Base-by-base conservation (phyloP, 306 rosid species). In the Vicia faba region DNA sequence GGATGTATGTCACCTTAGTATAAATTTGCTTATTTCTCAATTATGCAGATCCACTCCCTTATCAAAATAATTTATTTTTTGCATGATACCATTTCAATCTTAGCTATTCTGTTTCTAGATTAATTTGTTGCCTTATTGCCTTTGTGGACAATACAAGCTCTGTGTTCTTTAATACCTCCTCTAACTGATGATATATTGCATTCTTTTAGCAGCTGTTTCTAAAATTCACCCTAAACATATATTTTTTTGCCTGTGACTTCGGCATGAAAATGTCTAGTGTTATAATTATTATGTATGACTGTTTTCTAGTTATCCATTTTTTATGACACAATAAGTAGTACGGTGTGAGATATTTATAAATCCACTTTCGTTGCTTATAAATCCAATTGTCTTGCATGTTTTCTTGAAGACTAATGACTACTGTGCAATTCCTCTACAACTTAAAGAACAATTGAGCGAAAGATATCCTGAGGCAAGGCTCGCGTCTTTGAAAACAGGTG, bases 381-480 rank as follows among this genome's bases (percentile, higher is more conserved):
- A 19, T 50, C 29, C 13, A 76, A 64, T 56, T 79, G 29, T 55
- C 54, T 59, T 72, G 63, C 41, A 40, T 53, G 64, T 38, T 62
- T 62, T 70, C 84, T 57, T 69, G 71, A 63, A 93, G 99, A 93
- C 99, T 68, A 93, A 93, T 60, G 99, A 93, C 87, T 90, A 86
- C 85, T 80, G 96, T 44, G 99, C 97, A 48, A 85, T 86, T 82
- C 97, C 99, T 63, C 96, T 85, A 74, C 86, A 75, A 80, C 95
- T 93, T 40, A 93, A 86, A 78, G 99, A 93, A 78, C 88, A 90
- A 81, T 65, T 93, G 75, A 73, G 88, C 54, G 99, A 93, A 79
- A 88, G 95, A 75, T 93, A 93, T 45, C 85, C 96, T 0, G 99
- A 55, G 62, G 99, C 99, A 70, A 88, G 99, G 77, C 84, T 86